phyloP scores from a whole-genome alignment of 805 yeast species.

The Hanseniaspora hatyaiensis region DNA sequence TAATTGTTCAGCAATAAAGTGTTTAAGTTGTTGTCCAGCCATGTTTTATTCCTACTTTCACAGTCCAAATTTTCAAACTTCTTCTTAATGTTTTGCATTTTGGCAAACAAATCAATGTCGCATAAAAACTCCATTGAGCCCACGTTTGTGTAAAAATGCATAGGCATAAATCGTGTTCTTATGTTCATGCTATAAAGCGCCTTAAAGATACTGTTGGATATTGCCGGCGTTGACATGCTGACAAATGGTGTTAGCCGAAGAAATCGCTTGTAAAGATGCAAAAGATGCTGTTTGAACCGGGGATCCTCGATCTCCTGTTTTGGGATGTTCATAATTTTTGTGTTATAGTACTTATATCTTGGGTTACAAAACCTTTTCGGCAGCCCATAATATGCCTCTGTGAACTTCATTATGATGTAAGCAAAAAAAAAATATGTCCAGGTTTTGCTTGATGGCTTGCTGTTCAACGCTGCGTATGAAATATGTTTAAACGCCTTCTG shows the following conservation, averaged over 20 bases:
- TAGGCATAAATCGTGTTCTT: not conserved
- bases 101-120: slow-evolving; percentile 5
- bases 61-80: not conserved
- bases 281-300: too few species aligned
- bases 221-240: not conserved
- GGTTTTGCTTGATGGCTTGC: too few species aligned
- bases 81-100: not conserved
- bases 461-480: too few species aligned
- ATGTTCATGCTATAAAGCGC: not conserved
- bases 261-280: slow-evolving; percentile 6
- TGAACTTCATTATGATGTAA: not conserved
- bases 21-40: not conserved
- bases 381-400: not conserved
- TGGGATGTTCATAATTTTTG: not conserved
- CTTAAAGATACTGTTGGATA: not conserved
- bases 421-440: not conserved
- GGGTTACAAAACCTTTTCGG: not conserved
- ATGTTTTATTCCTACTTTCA: not conserved
- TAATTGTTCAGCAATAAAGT: not conserved
- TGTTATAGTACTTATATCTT: not conserved
- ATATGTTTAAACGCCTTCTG: too few species aligned
- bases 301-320: not conserved
- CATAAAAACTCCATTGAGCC: not conserved
- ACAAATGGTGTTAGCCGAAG: not conserved
- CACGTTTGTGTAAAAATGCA: not conserved